A percentile compares a stretch with the other conserved stretches of the same genome.
Evolutionary conservation across 1,284 basidiomycete genomes (phyloP).

Genomic region (Marasmius oreades): DNA sequence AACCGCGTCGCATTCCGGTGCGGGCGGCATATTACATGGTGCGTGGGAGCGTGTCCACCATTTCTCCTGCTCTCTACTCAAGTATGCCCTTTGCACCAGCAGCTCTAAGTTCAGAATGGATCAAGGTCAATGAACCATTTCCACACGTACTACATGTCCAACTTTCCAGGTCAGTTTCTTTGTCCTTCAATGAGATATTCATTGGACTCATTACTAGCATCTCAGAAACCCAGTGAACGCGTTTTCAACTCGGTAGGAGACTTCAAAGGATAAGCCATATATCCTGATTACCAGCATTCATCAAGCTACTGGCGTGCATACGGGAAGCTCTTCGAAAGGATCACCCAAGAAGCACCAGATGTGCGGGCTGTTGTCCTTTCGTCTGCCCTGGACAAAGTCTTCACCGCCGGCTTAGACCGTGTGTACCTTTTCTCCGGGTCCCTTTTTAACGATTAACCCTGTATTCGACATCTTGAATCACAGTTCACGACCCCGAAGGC

Average conservation of each 20-base stretch:
- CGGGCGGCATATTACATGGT: too few relatives aligned
- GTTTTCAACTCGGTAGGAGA: conserved; percentile 54
- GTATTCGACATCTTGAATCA: too few relatives aligned
- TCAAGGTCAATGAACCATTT: conserved; percentile 52
- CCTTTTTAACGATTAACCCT: conserved; percentile 4
- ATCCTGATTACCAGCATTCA: background rate
- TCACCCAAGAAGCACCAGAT: conserved; percentile 48
- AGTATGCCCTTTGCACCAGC: background rate
- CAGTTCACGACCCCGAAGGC: conserved; percentile 17
- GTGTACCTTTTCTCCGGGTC: conserved; percentile 25
- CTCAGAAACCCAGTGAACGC: conserved; percentile 73
- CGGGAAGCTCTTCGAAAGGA: conserved; percentile 54
- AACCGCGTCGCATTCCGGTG: too few relatives aligned
- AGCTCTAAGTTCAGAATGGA: conserved; percentile 32
- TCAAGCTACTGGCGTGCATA: conserved; percentile 76
- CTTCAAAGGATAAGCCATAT: conserved; percentile 1
- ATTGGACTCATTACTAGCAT: background rate
- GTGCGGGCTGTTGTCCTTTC: conserved; percentile 72
- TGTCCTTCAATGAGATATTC: background rate
- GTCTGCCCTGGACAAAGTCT: conserved; percentile 66
- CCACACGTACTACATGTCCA: conserved; percentile 54
- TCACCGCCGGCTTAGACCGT: conserved; percentile 83
- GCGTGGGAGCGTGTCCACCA: too few relatives aligned
- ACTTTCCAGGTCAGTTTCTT: conserved; percentile 41
- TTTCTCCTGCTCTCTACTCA: too few relatives aligned